These are phyloP conservation scores for Calocybe gangraenosa DNA, from an alignment of 768 basidiomycete species.

Conservation along the genomic window DNA sequence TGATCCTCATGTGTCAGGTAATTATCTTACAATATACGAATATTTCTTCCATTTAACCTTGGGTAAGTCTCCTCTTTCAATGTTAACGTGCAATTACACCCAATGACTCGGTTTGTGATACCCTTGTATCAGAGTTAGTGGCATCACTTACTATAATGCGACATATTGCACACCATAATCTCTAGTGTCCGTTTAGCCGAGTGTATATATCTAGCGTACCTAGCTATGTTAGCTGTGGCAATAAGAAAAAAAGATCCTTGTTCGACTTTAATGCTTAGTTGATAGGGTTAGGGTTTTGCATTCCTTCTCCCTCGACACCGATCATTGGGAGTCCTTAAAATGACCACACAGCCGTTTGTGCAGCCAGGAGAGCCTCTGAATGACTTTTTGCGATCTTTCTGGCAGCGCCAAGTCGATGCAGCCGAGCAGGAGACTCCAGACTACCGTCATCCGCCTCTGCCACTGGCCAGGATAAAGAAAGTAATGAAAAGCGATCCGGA, in stretches of 20 bases:
- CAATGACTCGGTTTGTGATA: no score
- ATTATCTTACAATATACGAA: constrained; percentile 13
- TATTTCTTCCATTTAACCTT: constrained; percentile 10
- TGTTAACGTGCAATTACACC: not conserved
- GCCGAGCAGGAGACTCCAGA: constrained; percentile 89
- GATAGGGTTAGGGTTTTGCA: constrained; percentile 14
- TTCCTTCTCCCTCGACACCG: not conserved
- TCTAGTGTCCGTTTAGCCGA: constrained; percentile 12
- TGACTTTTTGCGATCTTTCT: constrained; percentile 82
- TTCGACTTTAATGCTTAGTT: no score
- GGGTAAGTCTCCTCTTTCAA: not conserved
- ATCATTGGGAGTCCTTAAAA: no score
- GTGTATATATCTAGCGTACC: not conserved
- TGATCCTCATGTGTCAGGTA: constrained; percentile 11
- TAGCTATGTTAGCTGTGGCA: no score
- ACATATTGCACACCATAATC: constrained; percentile 45
- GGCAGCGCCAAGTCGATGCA: constrained; percentile 83
- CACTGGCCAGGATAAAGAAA: constrained; percentile 95
- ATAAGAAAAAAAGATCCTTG: no score
- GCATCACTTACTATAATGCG: constrained; percentile 31
- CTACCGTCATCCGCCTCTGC: constrained; percentile 83
- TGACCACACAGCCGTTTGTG: constrained; percentile 49
- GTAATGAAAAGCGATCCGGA: constrained; percentile 99
- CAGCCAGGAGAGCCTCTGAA: constrained; percentile 84
- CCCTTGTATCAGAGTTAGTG: constrained; percentile 1